Conservation (phyloP, 208 protist species). For the Trypanosoma vivax region DNA sequence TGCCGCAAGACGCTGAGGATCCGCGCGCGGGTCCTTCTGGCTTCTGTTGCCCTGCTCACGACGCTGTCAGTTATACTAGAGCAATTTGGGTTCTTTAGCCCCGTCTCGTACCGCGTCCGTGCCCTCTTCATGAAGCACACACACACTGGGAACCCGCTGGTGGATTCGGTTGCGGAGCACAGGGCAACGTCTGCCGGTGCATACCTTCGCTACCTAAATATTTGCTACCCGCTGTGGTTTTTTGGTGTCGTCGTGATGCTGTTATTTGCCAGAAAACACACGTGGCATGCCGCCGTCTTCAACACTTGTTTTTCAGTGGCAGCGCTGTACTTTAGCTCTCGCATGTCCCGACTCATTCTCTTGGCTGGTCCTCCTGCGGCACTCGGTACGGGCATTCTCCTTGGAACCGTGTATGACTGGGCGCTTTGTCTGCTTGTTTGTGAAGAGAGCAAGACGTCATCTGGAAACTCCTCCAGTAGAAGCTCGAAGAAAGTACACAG, state of each 20-base stretch:
- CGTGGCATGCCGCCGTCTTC: conserved; percentile 42
- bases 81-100: conserved; percentile 41
- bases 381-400: too few relatives aligned
- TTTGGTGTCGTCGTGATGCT: conserved; percentile 18
- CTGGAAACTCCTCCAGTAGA: too few relatives aligned
- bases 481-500: too few relatives aligned
- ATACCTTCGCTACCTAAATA: conserved; percentile 21
- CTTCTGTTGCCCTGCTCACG: conserved; percentile 12
- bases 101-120: conserved; percentile 56
- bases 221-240: conserved; percentile 13
- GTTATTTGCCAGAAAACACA: conserved; percentile 4
- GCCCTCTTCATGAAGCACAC: conserved; percentile 69
- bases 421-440: too few relatives aligned
- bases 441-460: too few relatives aligned
- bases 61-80: conserved; percentile 21
- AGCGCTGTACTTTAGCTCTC: too few relatives aligned
- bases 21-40: conserved; percentile 24
- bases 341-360: too few relatives aligned
- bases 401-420: too few relatives aligned
- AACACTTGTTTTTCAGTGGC: conserved; percentile 5
- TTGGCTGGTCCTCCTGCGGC: too few relatives aligned
- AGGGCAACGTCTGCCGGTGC: conserved; percentile 15
- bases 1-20: conserved; percentile 24
- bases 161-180: conserved; percentile 81
- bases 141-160: conserved; percentile 69